Evolutionary conservation across 345 rosid species (phyloP), one percentile per base, ranked within the genome.

Genomic region (Populus pruinosa): DNA sequence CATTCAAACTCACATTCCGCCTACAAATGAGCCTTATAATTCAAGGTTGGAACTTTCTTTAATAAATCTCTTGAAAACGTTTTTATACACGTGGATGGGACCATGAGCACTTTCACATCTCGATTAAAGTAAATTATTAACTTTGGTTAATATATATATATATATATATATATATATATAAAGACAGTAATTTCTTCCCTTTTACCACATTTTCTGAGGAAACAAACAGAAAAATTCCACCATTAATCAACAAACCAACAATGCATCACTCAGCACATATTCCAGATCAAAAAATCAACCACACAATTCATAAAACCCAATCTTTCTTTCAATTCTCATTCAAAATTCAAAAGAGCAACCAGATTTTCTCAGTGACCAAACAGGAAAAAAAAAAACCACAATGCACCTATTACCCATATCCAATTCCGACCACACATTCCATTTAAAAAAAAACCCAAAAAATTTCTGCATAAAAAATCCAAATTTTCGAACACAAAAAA

Each of bases 301-400:
- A 69, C 21, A 5, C 29, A 62, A 38, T 31, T 41, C 38, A 55
- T 47, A 1, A 4, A 43, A 31, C 16, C 9, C 5, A 5, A 41
- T 16, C 6, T 13, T 27, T 55, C 69, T 59, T 21, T n/a, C 50
- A 64, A 14, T 62, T 72, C 59, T 55, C 73, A 44, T n/a, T 35
- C 49, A 13, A 71, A 8, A 70, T 38, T 9, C 38, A 29, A 43
- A 72, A 72, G 9, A 14, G 20, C 39, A 29, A 21, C 69, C 20
- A 62, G 68, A 55, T 66, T 82, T 71, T 67, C 81, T 41, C 33
- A 39, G 44, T 20, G 53, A 8, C 70, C 75, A 74, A 79, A 77
- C 72, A 74, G 49, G 41, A 43, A 23, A 17, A 68, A 56, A 11
- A 3, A 70, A 74, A 73, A 5, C 49, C 33, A 49, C 33, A 83